Percentiles rank a stretch among this genome's conserved stretches.
Evolutionary conservation across 345 rosid genomes (phyloP).

Genomic region (Mangifera indica): DNA sequence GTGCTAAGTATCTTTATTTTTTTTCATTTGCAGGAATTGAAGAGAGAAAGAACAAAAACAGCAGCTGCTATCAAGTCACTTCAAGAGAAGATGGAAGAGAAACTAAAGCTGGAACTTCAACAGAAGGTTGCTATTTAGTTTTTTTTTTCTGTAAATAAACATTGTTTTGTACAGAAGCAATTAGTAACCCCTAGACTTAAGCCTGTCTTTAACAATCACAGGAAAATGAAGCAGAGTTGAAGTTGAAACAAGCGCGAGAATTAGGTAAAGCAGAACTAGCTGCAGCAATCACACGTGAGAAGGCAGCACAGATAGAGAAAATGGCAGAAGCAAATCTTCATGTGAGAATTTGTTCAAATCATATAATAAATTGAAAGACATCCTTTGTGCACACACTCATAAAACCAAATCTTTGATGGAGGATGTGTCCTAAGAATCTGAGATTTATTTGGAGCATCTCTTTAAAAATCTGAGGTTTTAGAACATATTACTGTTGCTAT

Average conservation of each 20-base stretch:
- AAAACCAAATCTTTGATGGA: too few species aligned
- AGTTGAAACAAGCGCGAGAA: constrained; percentile 58
- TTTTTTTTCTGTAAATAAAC: constrained; percentile 7
- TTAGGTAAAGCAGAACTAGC: constrained; percentile 77
- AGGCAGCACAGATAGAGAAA: constrained; percentile 80
- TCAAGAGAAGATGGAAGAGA: constrained; percentile 88
- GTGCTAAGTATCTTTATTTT: constrained; percentile 9
- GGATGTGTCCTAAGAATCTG: too few species aligned
- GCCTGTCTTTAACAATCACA: constrained; percentile 32
- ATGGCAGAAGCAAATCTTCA: constrained; percentile 88
- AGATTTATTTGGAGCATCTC: too few species aligned
- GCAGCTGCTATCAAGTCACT: constrained; percentile 73
- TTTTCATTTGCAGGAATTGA: constrained; percentile 67
- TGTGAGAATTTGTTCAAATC: constrained; percentile 42
- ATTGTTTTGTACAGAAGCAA: constrained; percentile 9
- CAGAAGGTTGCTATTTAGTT: constrained; percentile 58
- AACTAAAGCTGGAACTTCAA: constrained; percentile 69
- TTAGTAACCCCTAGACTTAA: constrained; percentile 21
- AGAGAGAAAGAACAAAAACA: constrained; percentile 86
- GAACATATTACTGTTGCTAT: too few species aligned
- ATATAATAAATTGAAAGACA: background rate
- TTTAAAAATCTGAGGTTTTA: too few species aligned
- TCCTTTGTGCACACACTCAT: too few species aligned
- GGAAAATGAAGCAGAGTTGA: constrained; percentile 71
- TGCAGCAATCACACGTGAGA: constrained; percentile 71